Base-by-base conservation (phyloP, 331 rosid genomes). In the Acacia concinna region DNA sequence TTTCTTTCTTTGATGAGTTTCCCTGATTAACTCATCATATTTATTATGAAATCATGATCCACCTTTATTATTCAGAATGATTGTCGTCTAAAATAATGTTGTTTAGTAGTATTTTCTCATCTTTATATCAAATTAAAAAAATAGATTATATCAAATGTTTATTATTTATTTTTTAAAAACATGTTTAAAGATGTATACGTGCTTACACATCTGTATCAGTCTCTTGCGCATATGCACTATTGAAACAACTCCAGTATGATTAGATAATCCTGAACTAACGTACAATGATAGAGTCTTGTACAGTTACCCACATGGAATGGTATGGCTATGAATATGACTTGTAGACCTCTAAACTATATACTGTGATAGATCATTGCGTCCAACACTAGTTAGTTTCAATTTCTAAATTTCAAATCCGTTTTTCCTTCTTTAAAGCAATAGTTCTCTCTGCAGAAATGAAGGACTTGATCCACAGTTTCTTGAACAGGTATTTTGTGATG, bases 401-500 rank as follows among this genome's bases (percentile, higher is more conserved):
- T 59, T 63, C 14, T 49, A 38, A 73, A 21, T 10, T 66, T 75
- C 65, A 23, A 32, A 21, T 28, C 67, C 32, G 13, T 34, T 66
- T 43, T 43, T 47, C 18, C 76, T 59, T 6, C 79, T 47, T 68
- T 15, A 17, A 31, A 41, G 68, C 60, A 56, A 25, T 28, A 40
- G 13, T 21, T 32, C 64, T 65, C 15, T 47, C 57, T 35, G 44
- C 31, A n/a, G 21, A 78, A 49, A 68, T 78, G 71, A 78, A 17
- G 30, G 25, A 76, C 51, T 46, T 28, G 72, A 67, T 76, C 79
- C 30, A 20, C 80, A 34, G 75, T 74, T 79, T 28, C 31, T 76
- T 44, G 69, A 34, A 81, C 95, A 94, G 98, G 94, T 85, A 69
- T 92, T 94, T 81, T 82, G 72, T 46, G 87, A 79, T 81, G 91